phyloP scores from a whole-genome alignment of 306 rosid species.

The Quercus wislizeni region DNA sequence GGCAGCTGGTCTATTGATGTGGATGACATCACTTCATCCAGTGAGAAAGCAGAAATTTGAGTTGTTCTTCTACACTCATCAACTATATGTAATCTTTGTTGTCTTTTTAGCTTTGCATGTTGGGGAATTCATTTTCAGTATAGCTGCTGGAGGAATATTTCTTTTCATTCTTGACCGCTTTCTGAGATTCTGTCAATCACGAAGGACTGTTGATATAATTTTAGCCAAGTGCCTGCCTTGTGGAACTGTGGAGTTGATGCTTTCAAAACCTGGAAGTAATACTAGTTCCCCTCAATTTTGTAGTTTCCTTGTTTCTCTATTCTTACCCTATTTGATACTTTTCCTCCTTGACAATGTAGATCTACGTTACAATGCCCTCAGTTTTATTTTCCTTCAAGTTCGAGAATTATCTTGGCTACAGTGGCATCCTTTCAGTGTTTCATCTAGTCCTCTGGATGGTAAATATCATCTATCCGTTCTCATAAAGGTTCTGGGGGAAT shows the following conservation, averaged over 20 bases:
- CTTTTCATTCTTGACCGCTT: slow-evolving; percentile 84
- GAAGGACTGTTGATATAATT: slow-evolving; percentile 63
- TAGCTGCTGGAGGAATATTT: slow-evolving; percentile 78
- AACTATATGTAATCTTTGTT: slow-evolving; percentile 67
- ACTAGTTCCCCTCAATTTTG: slow-evolving; percentile 1
- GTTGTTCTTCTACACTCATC: slow-evolving; percentile 94
- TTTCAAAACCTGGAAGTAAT: slow-evolving; percentile 83
- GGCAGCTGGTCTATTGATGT: slow-evolving; percentile 79
- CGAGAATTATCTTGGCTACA: slow-evolving; percentile 84
- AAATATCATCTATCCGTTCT: slow-evolving; percentile 71
- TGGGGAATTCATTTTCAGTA: slow-evolving; percentile 73
- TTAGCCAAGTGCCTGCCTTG: slow-evolving; percentile 81
- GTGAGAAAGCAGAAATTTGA: slow-evolving; percentile 75
- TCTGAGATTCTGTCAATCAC: slow-evolving; percentile 81
- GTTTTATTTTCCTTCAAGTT: slow-evolving; percentile 87
- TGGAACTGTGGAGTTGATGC: slow-evolving; percentile 77
- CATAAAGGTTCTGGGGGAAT: slow-evolving; percentile 83
- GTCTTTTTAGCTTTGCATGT: slow-evolving; percentile 80
- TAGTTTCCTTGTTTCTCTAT: not conserved
- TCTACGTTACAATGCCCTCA: slow-evolving; percentile 83
- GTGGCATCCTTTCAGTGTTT: slow-evolving; percentile 99
- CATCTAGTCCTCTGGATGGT: slow-evolving; percentile 94
- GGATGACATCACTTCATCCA: slow-evolving; percentile 85
- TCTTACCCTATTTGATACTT: slow-evolving; percentile 18
- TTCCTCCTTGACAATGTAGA: slow-evolving; percentile 36